Percentiles rank a stretch among this genome's conserved stretches.
Conservation (phyloP, 768 basidiomycete genomes). For the Leccinum imitatum region DNA sequence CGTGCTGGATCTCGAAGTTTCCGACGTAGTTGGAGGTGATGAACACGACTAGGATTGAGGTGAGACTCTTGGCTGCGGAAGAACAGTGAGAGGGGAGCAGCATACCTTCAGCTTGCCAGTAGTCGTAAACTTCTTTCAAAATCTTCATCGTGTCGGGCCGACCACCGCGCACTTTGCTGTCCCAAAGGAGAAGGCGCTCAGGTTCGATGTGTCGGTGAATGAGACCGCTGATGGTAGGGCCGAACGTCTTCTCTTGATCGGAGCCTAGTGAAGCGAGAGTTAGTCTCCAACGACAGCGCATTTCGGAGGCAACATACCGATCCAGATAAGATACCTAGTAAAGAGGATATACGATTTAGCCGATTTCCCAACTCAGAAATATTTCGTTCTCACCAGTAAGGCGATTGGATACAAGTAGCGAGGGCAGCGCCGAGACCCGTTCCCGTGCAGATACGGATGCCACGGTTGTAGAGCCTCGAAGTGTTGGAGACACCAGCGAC, state of each 20-base stretch:
- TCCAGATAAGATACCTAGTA: constrained; percentile 76
- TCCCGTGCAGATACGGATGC: constrained; percentile 80
- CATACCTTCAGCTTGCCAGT: constrained; percentile 71
- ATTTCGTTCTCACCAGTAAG: constrained; percentile 52
- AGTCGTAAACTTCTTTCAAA: constrained; percentile 62
- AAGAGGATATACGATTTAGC: constrained; percentile 1
- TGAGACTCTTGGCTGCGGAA: background rate
- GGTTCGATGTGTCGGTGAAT: constrained; percentile 71
- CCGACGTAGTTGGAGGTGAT: constrained; percentile 83
- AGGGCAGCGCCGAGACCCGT: constrained; percentile 80
- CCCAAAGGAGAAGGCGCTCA: constrained; percentile 75
- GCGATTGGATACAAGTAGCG: constrained; percentile 75
- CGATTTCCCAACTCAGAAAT: background rate
- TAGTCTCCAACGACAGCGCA: constrained; percentile 7
- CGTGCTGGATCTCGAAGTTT: constrained; percentile 77
- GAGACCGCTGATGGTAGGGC: constrained; percentile 72
- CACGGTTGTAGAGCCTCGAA: constrained; percentile 74
- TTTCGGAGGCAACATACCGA: constrained; percentile 40
- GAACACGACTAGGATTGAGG: constrained; percentile 55
- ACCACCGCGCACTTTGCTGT: constrained; percentile 70
- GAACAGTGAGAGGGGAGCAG: background rate
- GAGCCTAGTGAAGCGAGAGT: constrained; percentile 50
- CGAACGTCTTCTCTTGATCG: constrained; percentile 83
- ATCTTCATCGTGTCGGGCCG: constrained; percentile 79
- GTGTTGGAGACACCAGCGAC: constrained; percentile 81